Evolutionary conservation across 192 early-diverging fungal genomes (phyloP), one percentile per base, ranked within the genome.

Genomic region (Entomortierella beljakovae): DNA sequence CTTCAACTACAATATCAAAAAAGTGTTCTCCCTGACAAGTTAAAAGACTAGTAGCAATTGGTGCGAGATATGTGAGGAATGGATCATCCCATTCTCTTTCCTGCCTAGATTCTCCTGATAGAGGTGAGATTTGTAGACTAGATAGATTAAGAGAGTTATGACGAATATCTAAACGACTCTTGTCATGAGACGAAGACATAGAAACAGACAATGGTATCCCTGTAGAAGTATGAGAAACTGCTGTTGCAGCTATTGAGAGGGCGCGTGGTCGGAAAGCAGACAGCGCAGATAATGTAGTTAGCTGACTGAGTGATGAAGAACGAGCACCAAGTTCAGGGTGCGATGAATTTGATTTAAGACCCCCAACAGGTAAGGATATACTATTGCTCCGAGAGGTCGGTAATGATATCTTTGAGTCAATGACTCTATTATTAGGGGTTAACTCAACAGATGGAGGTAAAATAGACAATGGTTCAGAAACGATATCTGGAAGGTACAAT

Each of bases 1-100:
- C 75, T 32, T 79, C 75, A 0, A 58, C 60, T 2, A 59, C 75
- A 5, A 79, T 38, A 22, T 79, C 75, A 38, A 79, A 79, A 40
- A 79, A 69, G 25, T 68, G 54, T 2, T 79, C 75, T 22, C 75
- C 75, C 18, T 79, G 61, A 20, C 67, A 79, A 15, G 67, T 79
- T 40, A 79, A 34, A 7, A 79, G 54, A 43, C 40, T 79, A 28
- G 68, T 33, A 2, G 75, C 75, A 55, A 79, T 79, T 0, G 75
- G 75, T 0, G 75, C 75, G 48, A 79, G 51, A 20, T 70, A 79
- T 0, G 62, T 29, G n/a, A 79, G 65, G 35, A 43, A 58, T 6
- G 75, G 56, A n/a, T 79, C 75, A 1, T 61, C 61, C 67, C 68
- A 79, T 3, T 79, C 66, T 29, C 60, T 56, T 16, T 79, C 75